Evolutionary conservation across 164 flowering plant genomes (phyloP).

Genomic region (Platanus orientalis): DNA sequence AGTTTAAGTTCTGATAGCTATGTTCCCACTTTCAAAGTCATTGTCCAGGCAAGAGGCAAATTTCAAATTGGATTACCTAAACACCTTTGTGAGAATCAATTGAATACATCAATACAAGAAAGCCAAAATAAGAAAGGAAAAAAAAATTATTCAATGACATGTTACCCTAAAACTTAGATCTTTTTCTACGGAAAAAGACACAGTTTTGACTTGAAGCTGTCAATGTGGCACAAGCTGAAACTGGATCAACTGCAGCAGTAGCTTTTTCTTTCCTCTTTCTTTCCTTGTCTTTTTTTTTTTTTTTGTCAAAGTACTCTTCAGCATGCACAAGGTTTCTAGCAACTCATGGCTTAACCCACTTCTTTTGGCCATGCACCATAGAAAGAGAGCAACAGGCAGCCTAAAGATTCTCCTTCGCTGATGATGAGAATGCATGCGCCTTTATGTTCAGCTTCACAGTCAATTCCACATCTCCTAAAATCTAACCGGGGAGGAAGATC

Average conservation of each 20-base stretch:
- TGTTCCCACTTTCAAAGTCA: no score
- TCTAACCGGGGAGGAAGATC: slow-evolving; percentile 41
- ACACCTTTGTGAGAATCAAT: neutral
- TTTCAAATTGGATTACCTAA: neutral
- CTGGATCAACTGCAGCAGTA: slow-evolving; percentile 20
- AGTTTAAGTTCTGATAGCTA: no score
- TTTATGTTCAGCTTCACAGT: slow-evolving; percentile 67
- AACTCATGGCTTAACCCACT: slow-evolving; percentile 89
- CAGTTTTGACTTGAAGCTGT: neutral
- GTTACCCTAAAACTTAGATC: no score
- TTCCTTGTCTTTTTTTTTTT: no score
- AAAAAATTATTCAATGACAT: neutral
- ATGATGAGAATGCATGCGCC: slow-evolving; percentile 81
- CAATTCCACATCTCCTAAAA: slow-evolving; percentile 76
- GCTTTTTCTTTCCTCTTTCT: no score
- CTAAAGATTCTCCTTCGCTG: slow-evolving; percentile 92
- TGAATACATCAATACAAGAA: neutral
- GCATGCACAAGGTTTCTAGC: slow-evolving; percentile 85
- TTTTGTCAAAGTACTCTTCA: slow-evolving; percentile 88
- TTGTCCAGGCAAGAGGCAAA: neutral
- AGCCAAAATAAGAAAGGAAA: neutral
- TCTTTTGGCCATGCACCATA: slow-evolving; percentile 76
- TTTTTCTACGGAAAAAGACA: neutral
- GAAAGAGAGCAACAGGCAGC: slow-evolving; percentile 82
- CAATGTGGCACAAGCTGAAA: slow-evolving; percentile 38